phyloP scores from a whole-genome alignment of 768 basidiomycete species.

The Tylopilus sp. region DNA sequence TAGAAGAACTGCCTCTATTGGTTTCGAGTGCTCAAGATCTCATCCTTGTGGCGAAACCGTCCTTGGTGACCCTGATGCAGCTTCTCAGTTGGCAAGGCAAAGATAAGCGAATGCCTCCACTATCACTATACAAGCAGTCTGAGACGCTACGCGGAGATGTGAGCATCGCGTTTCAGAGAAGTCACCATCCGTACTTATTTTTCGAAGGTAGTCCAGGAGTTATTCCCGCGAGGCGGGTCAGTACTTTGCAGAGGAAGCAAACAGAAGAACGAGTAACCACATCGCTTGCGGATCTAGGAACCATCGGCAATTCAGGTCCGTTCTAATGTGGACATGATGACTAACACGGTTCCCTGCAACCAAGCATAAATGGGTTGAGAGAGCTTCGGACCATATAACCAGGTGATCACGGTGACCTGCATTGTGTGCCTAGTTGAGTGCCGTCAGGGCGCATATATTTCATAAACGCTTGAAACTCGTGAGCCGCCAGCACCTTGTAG shows the following conservation, averaged over 20 bases:
- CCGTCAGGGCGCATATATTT: conserved; percentile 62
- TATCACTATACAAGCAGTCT: conserved; percentile 56
- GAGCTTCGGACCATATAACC: background rate
- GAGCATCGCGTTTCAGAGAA: background rate
- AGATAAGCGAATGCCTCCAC: conserved; percentile 27
- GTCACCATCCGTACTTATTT: conserved; percentile 35
- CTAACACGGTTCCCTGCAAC: conserved; percentile 54
- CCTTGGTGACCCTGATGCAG: conserved; percentile 59
- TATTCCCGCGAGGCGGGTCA: conserved; percentile 15
- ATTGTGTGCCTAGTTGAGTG: conserved; percentile 60
- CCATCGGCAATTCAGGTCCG: background rate
- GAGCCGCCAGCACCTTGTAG: conserved; percentile 40
- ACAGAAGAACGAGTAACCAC: conserved; percentile 30
- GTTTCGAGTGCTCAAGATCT: conserved; percentile 49
- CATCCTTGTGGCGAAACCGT: conserved; percentile 67
- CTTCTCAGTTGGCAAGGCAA: background rate
- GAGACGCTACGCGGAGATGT: conserved; percentile 35
- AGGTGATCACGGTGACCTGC: conserved; percentile 28
- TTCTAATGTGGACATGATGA: no score
- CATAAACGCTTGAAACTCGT: conserved; percentile 61
- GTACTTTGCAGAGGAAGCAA: background rate
- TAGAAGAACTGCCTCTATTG: conserved; percentile 49
- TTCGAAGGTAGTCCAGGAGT: conserved; percentile 69
- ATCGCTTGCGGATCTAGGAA: conserved; percentile 51
- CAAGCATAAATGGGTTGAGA: conserved; percentile 58